Conservation (phyloP, 345 rosid species). For the Eucalyptus polyanthemos region DNA sequence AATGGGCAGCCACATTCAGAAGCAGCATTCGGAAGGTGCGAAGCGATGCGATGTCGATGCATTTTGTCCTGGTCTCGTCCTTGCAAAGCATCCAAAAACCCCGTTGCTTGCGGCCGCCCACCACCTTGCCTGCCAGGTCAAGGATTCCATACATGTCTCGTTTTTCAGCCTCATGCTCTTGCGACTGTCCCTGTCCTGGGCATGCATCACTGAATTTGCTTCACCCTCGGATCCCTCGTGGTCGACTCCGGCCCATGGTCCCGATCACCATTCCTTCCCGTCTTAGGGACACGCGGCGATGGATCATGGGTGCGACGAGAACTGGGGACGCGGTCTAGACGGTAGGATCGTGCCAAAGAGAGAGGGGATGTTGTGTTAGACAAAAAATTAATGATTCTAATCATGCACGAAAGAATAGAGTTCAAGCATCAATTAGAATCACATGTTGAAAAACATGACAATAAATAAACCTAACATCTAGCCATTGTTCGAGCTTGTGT, state of each 20-base stretch:
- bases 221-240: too few species aligned
- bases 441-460: rapidly evolving
- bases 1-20: background rate
- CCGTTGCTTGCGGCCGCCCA: background rate
- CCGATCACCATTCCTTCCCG: too few species aligned
- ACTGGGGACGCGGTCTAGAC: too few species aligned
- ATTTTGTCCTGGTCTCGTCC: background rate
- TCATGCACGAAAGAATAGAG: too few species aligned
- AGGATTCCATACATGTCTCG: background rate
- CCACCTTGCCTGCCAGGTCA: background rate
- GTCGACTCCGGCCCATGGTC: too few species aligned
- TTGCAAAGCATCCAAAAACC: background rate
- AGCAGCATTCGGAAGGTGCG: background rate
- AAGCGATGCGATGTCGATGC: background rate
- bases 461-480: too few species aligned
- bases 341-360: background rate
- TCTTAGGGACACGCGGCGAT: too few species aligned
- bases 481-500: too few species aligned
- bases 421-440: too few species aligned
- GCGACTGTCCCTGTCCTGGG: background rate
- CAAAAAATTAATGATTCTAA: background rate
- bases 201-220: background rate
- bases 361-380: background rate
- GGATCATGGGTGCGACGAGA: too few species aligned
- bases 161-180: background rate